Percentiles rank a stretch among this genome's conserved stretches.
These are phyloP conservation scores for Penicillium canescens DNA, from an alignment of 495 filamentous ascomycete genomes.

Conservation along the genomic window DNA sequence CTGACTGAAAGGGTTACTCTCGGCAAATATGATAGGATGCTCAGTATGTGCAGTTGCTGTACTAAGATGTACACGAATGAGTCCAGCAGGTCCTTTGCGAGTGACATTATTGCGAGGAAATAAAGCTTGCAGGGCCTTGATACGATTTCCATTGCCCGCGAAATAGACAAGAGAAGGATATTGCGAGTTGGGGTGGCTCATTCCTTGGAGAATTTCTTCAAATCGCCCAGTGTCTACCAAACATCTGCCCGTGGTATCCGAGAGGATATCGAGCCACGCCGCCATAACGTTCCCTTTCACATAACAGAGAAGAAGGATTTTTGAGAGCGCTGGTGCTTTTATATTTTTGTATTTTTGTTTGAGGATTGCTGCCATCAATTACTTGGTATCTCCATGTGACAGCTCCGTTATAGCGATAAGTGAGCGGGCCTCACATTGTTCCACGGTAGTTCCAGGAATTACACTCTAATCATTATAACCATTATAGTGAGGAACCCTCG, in stretches of 20 bases:
- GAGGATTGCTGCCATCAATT: neutral
- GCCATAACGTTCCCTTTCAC: neutral
- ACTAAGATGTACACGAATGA: constrained; percentile 10
- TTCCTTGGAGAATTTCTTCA: constrained; percentile 1
- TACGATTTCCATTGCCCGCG: neutral
- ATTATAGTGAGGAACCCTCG: no score
- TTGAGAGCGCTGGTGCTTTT: neutral
- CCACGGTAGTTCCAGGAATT: no score
- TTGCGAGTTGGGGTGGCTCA: neutral
- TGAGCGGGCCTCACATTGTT: no score
- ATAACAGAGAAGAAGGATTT: no score
- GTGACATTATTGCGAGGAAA: constrained; percentile 2
- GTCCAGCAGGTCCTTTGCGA: neutral
- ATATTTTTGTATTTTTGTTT: neutral
- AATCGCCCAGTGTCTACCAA: constrained; percentile 1
- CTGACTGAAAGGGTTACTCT: constrained; percentile 1
- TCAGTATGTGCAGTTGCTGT: constrained; percentile 1
- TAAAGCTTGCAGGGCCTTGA: neutral
- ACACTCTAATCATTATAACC: no score
- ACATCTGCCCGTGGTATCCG: neutral
- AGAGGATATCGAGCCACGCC: neutral
- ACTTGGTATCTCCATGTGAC: no score
- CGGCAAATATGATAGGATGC: constrained; percentile 13
- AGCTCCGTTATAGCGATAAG: no score
- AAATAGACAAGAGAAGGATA: constrained; percentile 1